Percentiles rank a stretch among this genome's conserved stretches.
Conservation (phyloP, 2,329 filamentous ascomycete species). For the Ascochyta rabiei region DNA sequence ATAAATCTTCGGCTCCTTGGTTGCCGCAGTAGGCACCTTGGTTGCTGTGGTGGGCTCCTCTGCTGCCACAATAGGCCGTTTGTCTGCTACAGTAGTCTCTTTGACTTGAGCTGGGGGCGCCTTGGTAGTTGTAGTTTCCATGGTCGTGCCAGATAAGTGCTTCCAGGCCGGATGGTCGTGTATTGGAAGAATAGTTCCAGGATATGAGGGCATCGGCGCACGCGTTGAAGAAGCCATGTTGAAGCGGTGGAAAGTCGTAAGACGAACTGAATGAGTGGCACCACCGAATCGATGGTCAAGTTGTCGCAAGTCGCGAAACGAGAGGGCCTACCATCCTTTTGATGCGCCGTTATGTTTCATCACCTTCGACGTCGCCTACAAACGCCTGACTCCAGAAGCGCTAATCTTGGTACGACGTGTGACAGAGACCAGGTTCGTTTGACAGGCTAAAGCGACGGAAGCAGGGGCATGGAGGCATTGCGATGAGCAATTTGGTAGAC, state of each 20-base stretch:
- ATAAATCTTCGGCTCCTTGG: not conserved
- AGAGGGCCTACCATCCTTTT: conserved; percentile 11
- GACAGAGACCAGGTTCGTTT: conserved; percentile 14
- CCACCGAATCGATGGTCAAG: not conserved
- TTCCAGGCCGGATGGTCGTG: conserved; percentile 13
- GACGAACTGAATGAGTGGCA: conserved; percentile 7
- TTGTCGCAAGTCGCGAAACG: conserved; percentile 6
- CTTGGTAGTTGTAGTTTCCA: conserved; percentile 6
- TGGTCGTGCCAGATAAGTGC: conserved; percentile 7
- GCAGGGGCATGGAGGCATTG: conserved; percentile 8
- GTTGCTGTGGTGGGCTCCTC: not conserved
- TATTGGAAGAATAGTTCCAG: conserved; percentile 6
- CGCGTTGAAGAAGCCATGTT: conserved; percentile 9
- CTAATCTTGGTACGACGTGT: conserved; percentile 8
- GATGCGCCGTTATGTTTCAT: conserved; percentile 13
- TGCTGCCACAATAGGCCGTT: not conserved
- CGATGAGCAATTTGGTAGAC: conserved; percentile 1
- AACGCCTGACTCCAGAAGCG: not conserved
- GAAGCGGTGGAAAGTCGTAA: not conserved
- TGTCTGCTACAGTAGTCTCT: not conserved
- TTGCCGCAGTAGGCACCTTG: not conserved
- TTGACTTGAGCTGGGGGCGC: conserved; percentile 3
- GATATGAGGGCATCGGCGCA: conserved; percentile 11
- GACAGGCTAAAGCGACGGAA: not conserved
- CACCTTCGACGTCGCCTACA: conserved; percentile 5